Percentiles rank a stretch among this genome's conserved stretches.
phyloP scores from a whole-genome alignment of 108 stramenopile genomes.

The Fragilariopsis cylindrus region DNA sequence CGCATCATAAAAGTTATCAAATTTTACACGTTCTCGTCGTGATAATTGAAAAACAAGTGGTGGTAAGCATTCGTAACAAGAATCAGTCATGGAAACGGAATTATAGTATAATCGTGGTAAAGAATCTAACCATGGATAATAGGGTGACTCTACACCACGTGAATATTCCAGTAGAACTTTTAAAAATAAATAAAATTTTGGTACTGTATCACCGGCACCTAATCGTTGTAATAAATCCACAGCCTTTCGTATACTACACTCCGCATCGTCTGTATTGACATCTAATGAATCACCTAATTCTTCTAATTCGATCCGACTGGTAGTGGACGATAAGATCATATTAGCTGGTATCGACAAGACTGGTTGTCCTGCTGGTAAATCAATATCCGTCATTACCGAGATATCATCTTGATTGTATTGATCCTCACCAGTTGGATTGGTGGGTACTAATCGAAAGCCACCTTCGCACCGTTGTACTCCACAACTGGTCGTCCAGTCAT shows the following conservation, averaged over 20 bases:
- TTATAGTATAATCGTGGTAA: conserved; percentile 58
- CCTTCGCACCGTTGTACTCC: conserved; percentile 44
- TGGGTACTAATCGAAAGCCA: conserved; percentile 1
- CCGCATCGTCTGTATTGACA: conserved; percentile 14
- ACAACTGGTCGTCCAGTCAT: conserved; percentile 41
- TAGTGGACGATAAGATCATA: conserved; percentile 39
- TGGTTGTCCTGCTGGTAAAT: conserved; percentile 13
- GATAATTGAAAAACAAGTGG: conserved; percentile 27
- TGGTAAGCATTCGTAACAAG: conserved; percentile 36
- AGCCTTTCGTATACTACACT: conserved; percentile 1
- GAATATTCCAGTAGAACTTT: conserved; percentile 60
- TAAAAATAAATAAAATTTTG: conserved; percentile 50
- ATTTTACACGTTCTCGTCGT: conserved; percentile 25
- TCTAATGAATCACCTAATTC: conserved; percentile 6
- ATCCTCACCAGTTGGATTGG: conserved; percentile 40
- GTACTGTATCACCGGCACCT: conserved; percentile 1
- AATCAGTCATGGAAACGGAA: conserved; percentile 45
- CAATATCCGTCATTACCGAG: conserved; percentile 2
- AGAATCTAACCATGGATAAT: conserved; percentile 47
- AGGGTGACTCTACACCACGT: conserved; percentile 42
- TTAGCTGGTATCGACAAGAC: conserved; percentile 38
- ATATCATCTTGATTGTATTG: conserved; percentile 14
- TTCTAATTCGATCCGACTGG: conserved; percentile 38
- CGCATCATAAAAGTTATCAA: conserved; percentile 20
- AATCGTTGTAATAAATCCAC: conserved; percentile 7